phyloP scores from a whole-genome alignment of 1,139 yeast genomes.

The Blastobotrys illinoisensis region DNA sequence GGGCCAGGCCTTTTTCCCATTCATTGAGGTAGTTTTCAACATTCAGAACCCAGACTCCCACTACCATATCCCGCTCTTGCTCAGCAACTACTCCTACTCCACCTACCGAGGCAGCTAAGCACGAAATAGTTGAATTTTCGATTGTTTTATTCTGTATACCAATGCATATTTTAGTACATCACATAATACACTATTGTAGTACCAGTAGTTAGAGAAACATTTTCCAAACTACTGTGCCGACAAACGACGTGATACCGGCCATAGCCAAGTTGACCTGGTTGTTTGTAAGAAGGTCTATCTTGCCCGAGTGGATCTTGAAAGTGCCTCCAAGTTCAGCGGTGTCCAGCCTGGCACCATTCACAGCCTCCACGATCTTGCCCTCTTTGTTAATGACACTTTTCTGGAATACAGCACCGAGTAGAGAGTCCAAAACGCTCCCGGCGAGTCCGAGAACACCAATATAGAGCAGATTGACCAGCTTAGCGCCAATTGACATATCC shows the following conservation, averaged over 20 bases:
- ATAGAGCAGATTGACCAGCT: conserved; percentile 25
- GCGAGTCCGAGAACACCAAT: conserved; percentile 35
- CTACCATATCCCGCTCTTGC: conserved; percentile 78
- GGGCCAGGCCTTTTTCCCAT: conserved; percentile 60
- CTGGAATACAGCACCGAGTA: conserved; percentile 43
- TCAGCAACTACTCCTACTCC: conserved; percentile 79
- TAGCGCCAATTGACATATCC: conserved; percentile 12
- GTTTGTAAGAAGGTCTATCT: conserved; percentile 33
- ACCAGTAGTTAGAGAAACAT: background rate
- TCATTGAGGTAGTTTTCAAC: conserved; percentile 68
- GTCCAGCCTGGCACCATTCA: conserved; percentile 36
- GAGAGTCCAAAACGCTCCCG: conserved; percentile 42
- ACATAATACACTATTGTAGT: background rate
- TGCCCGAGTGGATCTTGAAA: conserved; percentile 24
- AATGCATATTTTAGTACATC: background rate
- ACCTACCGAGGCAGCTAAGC: conserved; percentile 75
- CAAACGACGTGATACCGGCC: conserved; percentile 31
- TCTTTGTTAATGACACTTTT: conserved; percentile 33
- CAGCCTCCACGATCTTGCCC: conserved; percentile 39
- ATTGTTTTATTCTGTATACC: background rate
- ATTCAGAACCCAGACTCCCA: conserved; percentile 64
- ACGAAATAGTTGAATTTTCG: background rate
- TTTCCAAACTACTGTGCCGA: conserved; percentile 29
- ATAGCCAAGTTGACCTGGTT: conserved; percentile 40
- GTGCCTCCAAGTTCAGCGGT: conserved; percentile 9